Percentiles rank a stretch among this genome's conserved stretches.
Conservation (phyloP, 192 early-diverging fungal species). For the Chytriomyces sp. region DNA sequence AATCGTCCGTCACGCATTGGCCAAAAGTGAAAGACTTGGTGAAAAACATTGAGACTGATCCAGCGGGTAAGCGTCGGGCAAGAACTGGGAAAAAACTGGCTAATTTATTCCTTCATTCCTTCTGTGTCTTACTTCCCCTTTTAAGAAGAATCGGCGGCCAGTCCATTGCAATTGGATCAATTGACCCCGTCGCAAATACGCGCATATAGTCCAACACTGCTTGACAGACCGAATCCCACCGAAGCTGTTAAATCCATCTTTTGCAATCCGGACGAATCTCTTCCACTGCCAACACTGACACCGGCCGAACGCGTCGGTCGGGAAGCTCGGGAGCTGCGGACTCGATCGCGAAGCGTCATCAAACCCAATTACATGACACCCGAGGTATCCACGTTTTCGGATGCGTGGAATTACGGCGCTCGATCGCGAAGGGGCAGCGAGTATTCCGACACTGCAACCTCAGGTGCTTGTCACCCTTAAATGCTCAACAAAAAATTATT, state of each 20-base stretch:
- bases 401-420: no score
- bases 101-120: neutral
- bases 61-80: neutral
- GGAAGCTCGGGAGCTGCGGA: no score
- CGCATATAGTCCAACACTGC: neutral
- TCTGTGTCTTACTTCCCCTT: neutral
- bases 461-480: no score
- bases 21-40: slow-evolving; percentile 9
- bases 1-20: neutral
- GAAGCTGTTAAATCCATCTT: neutral
- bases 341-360: no score
- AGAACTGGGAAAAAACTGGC: neutral
- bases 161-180: neutral
- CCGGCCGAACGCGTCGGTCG: no score
- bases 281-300: neutral
- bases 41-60: slow-evolving; percentile 1
- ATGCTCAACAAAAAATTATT: no score
- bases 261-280: slow-evolving; percentile 3
- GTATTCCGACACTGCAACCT: no score
- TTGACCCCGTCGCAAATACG: neutral
- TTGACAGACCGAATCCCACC: neutral
- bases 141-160: no score
- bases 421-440: no score
- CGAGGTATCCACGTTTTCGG: no score
- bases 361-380: no score